Evolutionary conservation across 2,329 filamentous ascomycete genomes (phyloP), one percentile per base, ranked within the genome.

Genomic region (Aureobasidium vineae): DNA sequence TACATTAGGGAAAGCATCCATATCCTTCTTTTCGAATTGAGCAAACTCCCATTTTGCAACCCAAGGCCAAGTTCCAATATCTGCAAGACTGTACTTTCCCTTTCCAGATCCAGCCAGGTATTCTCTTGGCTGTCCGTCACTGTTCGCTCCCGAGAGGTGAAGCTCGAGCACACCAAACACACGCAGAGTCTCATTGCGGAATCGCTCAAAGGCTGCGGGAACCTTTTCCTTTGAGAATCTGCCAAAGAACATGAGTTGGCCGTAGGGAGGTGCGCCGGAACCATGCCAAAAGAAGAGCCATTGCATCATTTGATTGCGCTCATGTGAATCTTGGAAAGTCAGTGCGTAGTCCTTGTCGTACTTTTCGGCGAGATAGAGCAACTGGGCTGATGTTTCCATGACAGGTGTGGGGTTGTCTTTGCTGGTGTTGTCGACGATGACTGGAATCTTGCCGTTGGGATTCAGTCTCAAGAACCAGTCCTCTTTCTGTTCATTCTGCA

Each of bases 261-360:
- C 77, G 72, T 79, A 76, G 71, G 79, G 79, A 16, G 80, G 79
- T 10, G 78, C 78, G 28, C 79, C 75, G 41, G 66, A 70, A 64
- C 72, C 79, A 65, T 84, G 81, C 82, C 82, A 85, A 75, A 85
- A 85, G 74, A 85, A 83, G 1, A 82, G 75, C 83, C 83, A 85
- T 70, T 85, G 83, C 47, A 83, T 67, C 33, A 73, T 75, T 70
- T 84, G 74, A 68, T 75, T 83, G 16, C 77, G 75, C 73, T 85
- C 83, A 7, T 83, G 72, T 19, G 81, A 78, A 70, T 85, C 79
- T 54, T 78, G 79, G 76, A 85, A 86, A 21, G 81, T 79, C 70
- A 85, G 84, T 5, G 73, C 75, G 70, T 83, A 75, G 6, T 84
- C 73, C 68, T 79, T 80, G 73, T 85, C 83, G 66, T 74, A 76